phyloP scores from a whole-genome alignment of 2,329 filamentous ascomycete species.

The Remersonia thermophila region DNA sequence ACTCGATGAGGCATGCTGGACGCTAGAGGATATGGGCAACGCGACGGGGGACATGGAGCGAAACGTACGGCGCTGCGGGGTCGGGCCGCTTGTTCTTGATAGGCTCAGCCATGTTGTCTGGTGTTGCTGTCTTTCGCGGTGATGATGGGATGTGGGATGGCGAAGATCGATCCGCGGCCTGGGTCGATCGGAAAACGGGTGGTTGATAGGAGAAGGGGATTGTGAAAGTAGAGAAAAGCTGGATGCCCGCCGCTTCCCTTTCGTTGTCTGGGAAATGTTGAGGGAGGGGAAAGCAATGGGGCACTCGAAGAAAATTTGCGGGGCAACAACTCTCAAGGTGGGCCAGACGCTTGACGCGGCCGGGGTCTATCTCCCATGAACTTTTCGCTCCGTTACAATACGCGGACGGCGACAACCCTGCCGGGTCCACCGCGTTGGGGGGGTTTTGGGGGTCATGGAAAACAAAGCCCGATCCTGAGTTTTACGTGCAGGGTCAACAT shows the following conservation, averaged over 20 bases:
- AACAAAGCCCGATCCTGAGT: too few relatives aligned
- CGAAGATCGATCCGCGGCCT: conserved; percentile 14
- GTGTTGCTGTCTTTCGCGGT: conserved; percentile 8
- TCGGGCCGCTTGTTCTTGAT: conserved; percentile 52
- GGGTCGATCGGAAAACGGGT: not conserved
- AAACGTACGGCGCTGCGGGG: conserved; percentile 45
- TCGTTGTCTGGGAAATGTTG: conserved; percentile 15
- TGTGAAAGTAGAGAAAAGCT: conserved; percentile 7
- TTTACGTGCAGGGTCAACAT: too few relatives aligned
- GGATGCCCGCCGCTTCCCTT: conserved; percentile 9
- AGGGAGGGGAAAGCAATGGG: conserved; percentile 15
- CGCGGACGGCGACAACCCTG: too few relatives aligned
- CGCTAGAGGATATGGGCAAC: conserved; percentile 1
- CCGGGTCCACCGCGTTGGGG: too few relatives aligned
- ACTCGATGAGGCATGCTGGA: not conserved
- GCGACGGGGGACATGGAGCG: too few relatives aligned
- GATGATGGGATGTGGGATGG: conserved; percentile 15
- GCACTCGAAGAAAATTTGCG: conserved; percentile 15
- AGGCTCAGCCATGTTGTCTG: conserved; percentile 45
- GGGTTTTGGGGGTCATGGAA: too few relatives aligned
- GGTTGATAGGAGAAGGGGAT: conserved; percentile 12
- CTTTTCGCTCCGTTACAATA: conserved; percentile 1
- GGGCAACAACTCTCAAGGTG: conserved; percentile 8
- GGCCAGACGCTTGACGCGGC: conserved; percentile 5
- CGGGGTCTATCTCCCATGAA: conserved; percentile 4